These are phyloP conservation scores for Cryptococcus maquisensis DNA, from an alignment of 1,284 basidiomycete genomes.

Conservation along the genomic window DNA sequence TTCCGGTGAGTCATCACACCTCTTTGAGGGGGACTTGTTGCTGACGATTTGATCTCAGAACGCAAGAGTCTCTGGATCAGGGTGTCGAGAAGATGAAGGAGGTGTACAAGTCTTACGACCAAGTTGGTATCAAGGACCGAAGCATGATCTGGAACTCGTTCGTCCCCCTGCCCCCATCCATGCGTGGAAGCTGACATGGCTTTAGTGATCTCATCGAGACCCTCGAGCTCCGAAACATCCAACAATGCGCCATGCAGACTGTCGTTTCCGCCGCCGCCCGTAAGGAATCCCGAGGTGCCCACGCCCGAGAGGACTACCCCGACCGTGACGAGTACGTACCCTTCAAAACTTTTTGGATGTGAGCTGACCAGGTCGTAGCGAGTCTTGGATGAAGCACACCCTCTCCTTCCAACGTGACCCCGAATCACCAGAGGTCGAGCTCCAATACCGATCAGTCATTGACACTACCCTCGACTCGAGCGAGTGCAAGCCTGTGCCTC, in stretches of 20 bases:
- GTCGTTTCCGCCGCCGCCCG: constrained; percentile 92
- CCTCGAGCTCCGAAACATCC: constrained; percentile 90
- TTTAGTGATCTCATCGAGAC: constrained; percentile 82
- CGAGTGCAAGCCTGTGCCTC: constrained; percentile 70
- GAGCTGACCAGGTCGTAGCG: constrained; percentile 54
- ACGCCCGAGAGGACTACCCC: constrained; percentile 93
- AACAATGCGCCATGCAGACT: constrained; percentile 93
- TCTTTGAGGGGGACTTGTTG: background rate
- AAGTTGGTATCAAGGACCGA: constrained; percentile 94
- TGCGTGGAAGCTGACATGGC: background rate
- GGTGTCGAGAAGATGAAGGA: constrained; percentile 81
- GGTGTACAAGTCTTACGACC: constrained; percentile 81
- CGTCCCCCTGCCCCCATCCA: constrained; percentile 30
- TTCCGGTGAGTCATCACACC: constrained; percentile 60
- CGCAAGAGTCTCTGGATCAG: constrained; percentile 83
- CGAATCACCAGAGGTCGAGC: constrained; percentile 71
- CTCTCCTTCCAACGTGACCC: constrained; percentile 77
- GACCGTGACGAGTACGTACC: constrained; percentile 60
- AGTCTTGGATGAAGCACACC: constrained; percentile 93
- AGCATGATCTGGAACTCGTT: constrained; percentile 99
- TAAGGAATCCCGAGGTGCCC: constrained; percentile 95
- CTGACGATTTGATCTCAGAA: constrained; percentile 55
- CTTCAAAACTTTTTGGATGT: background rate
- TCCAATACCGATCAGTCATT: constrained; percentile 86
- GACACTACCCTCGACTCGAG: constrained; percentile 83